A percentile compares a stretch with the other conserved stretches of the same genome.
phyloP scores from a whole-genome alignment of 306 rosid species.

The Rosa chinensis region DNA sequence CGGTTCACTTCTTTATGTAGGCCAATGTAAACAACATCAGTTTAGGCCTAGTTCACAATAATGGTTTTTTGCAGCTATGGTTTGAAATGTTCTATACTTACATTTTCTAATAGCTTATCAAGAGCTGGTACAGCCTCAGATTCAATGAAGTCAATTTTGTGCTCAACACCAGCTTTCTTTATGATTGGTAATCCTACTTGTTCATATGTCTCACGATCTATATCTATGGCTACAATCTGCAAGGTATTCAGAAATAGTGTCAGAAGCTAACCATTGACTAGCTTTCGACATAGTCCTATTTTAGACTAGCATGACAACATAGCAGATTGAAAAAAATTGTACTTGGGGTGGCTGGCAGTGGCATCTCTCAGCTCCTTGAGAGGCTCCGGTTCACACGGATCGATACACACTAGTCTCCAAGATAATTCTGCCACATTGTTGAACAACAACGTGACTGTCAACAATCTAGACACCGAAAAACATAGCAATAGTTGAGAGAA shows the following conservation, averaged over 20 bases:
- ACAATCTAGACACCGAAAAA: not conserved
- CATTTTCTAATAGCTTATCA: conserved; percentile 52
- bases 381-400: conserved; percentile 45
- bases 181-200: conserved; percentile 53
- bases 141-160: conserved; percentile 56
- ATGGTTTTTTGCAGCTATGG: no score
- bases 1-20: no score
- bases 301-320: not conserved
- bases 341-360: conserved; percentile 16
- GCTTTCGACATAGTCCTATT: not conserved
- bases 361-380: conserved; percentile 12
- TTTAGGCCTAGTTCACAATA: no score
- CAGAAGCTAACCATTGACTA: not conserved
- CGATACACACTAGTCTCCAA: conserved; percentile 61
- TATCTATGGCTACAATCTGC: conserved; percentile 60
- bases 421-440: conserved; percentile 39
- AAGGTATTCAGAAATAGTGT: not conserved
- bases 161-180: conserved; percentile 58
- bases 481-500: not conserved
- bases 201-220: conserved; percentile 42
- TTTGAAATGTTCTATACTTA: conserved; percentile 13
- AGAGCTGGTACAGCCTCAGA: conserved; percentile 55
- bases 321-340: not conserved
- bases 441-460: not conserved
- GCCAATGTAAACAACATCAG: no score